phyloP scores from a whole-genome alignment of 83 land plant species.

The Picea abies region DNA sequence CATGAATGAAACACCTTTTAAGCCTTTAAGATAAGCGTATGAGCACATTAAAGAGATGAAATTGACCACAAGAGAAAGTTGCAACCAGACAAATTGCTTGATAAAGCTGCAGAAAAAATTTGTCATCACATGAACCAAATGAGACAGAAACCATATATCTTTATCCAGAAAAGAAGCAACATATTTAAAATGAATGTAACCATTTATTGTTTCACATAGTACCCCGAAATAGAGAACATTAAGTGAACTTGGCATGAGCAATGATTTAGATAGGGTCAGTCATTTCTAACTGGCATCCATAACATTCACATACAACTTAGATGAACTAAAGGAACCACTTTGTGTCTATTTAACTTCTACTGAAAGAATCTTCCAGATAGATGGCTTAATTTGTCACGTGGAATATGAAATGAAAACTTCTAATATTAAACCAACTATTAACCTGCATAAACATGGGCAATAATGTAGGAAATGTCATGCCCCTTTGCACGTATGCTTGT shows the following conservation, averaged over 20 bases:
- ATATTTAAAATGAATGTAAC: neutral
- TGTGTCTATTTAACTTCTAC: neutral
- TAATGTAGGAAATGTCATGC: neutral
- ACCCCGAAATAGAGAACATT: neutral
- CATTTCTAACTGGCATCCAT: neutral
- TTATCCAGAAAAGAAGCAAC: neutral
- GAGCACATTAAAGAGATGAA: too few relatives aligned
- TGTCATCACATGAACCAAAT: neutral
- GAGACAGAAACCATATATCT: slow-evolving; percentile 4
- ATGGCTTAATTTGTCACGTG: neutral
- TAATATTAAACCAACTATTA: neutral
- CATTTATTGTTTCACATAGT: neutral
- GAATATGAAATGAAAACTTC: neutral
- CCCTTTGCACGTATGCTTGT: neutral
- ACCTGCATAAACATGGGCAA: neutral
- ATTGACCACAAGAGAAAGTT: too few relatives aligned
- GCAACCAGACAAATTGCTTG: neutral
- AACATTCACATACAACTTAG: neutral
- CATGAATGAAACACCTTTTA: too few relatives aligned
- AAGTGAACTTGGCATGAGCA: neutral
- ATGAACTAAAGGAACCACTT: neutral
- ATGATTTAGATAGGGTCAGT: neutral
- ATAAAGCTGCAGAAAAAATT: neutral
- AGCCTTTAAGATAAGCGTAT: too few relatives aligned
- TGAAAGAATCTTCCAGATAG: neutral